Base-by-base conservation (phyloP, 345 rosid genomes). In the Moricandia moricandioides region DNA sequence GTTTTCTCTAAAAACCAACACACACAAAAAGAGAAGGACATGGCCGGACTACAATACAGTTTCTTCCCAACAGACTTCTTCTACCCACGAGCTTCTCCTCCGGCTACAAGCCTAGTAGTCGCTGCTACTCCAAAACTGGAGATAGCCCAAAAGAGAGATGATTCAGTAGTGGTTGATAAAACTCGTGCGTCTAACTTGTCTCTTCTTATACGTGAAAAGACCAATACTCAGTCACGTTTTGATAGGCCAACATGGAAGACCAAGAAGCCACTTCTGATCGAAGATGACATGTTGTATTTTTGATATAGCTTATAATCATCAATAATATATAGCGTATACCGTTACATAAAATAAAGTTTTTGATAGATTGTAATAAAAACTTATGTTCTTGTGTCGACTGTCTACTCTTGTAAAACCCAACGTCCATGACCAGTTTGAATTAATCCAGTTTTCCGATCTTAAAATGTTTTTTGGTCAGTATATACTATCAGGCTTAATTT, bases 41-140 rank as follows among this genome's bases (percentile, higher is more conserved):
- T 84, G 86, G 86, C 86, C 7, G 83, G 85, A 29, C 82, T 84
- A 43, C 89, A 86, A 35, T 86, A 82, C 69, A 73, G 81, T 58
- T 86, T 86, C 39, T 86, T 86, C 66, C 89, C 89, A 0, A 85
- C 85, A 0, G 89, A 86, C 70, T 82, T 83, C 79, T 85, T 68
- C 58, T 85, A 85, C 71, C 88, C 88, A 65, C 82, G 85, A 33
- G 78, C 86, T 63, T 49, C 72, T 67, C 52, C 77, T 64, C 71
- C 83, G 9, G 33, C 39, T 5, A 68, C 69, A 59, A 65, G 29
- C 4, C 62, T 65, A 56, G 75, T 65, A 56, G 75, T 68, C 56
- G 43, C 47, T 6, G 11, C 47, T 56, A 57, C 12, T 27, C 80
- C 66, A 16, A 70, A 64, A 1, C 3, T 64, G 52, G 61, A 43